phyloP scores from a whole-genome alignment of 345 rosid species.

The Barbarea vulgaris region DNA sequence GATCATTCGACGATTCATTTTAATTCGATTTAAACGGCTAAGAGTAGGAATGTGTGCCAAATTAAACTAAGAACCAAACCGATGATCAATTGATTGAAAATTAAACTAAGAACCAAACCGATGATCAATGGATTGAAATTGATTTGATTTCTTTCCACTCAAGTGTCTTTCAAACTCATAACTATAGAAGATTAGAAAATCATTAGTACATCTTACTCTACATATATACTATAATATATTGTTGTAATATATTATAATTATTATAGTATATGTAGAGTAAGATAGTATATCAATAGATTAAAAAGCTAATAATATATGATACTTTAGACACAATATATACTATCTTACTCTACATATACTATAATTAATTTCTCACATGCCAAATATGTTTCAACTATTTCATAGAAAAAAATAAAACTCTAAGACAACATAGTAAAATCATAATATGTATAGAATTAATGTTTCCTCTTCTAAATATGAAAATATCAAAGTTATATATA shows the following conservation, averaged over 20 bases:
- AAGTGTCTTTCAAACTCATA: not conserved
- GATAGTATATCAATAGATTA: no score
- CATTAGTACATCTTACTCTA: no score
- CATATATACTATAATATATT: no score
- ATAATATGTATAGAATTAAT: not conserved
- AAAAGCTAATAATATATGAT: not conserved
- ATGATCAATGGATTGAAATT: not conserved
- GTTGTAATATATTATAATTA: no score
- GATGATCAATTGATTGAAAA: not conserved
- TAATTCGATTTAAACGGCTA: not conserved
- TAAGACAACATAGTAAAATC: not conserved
- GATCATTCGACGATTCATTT: not conserved
- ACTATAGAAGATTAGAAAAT: not conserved
- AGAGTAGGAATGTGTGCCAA: not conserved
- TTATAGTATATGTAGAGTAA: no score
- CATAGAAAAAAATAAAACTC: not conserved
- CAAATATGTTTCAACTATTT: not conserved
- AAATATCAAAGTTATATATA: not conserved
- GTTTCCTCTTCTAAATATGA: not conserved
- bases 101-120: not conserved
- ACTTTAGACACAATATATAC: not conserved
- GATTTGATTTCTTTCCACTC: not conserved
- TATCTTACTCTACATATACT: not conserved
- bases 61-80: not conserved
- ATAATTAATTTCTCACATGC: not conserved